phyloP scores from a whole-genome alignment of 495 filamentous ascomycete genomes.

The Podospora conica region DNA sequence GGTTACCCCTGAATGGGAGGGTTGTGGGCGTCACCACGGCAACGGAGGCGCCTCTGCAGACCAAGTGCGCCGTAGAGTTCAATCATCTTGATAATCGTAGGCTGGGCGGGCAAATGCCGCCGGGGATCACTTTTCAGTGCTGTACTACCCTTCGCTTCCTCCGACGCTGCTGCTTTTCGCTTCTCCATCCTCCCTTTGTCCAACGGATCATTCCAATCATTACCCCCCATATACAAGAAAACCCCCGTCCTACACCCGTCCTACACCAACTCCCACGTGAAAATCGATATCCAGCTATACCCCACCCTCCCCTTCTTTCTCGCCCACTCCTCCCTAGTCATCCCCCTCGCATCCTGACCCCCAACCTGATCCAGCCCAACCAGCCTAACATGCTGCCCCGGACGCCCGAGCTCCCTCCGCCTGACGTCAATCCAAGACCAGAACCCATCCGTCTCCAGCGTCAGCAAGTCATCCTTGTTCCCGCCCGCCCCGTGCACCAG shows the following conservation, averaged over 20 bases:
- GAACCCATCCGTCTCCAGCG: slow-evolving; percentile 56
- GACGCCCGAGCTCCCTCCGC: slow-evolving; percentile 56
- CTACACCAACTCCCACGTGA: slow-evolving; percentile 65
- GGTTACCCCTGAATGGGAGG: not conserved
- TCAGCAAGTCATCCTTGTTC: slow-evolving; percentile 58
- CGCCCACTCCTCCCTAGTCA: slow-evolving; percentile 61
- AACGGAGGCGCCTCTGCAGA: not conserved
- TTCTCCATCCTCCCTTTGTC: not conserved
- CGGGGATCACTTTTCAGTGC: not conserved
- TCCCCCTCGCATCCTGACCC: slow-evolving; percentile 58
- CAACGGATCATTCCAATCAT: not conserved
- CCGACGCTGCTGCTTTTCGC: not conserved
- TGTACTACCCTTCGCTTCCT: not conserved
- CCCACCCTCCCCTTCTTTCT: slow-evolving; percentile 51
- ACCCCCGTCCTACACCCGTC: not conserved
- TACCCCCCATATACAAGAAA: not conserved
- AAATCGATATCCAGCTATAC: slow-evolving; percentile 56
- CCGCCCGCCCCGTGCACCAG: slow-evolving; percentile 61
- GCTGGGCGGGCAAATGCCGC: not conserved
- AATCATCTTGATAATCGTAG: not conserved
- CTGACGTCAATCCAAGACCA: slow-evolving; percentile 72
- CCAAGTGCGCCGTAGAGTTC: not conserved
- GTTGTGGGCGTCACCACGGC: not conserved
- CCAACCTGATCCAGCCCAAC: slow-evolving; percentile 59
- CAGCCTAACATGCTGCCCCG: slow-evolving; percentile 59